A percentile compares a stretch with the other conserved stretches of the same genome.
Evolutionary conservation across 352 stramenopile genomes (phyloP).

Genomic region (Phytophthora chlamydospora): DNA sequence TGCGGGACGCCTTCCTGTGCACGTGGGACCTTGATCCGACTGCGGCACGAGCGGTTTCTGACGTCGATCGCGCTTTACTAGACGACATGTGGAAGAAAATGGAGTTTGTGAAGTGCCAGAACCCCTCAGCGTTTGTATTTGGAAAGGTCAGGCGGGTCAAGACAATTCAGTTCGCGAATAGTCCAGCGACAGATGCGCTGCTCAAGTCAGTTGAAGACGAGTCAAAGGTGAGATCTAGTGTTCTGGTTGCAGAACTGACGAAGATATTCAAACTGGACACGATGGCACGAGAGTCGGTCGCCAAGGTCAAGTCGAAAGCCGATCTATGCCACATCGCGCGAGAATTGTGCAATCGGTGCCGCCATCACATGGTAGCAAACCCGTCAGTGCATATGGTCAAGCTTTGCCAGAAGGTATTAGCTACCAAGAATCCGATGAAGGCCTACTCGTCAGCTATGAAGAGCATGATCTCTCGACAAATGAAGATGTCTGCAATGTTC

Average conservation of each 20-base stretch:
- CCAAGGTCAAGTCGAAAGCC: conserved; percentile 60
- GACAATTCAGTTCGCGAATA: conserved; percentile 71
- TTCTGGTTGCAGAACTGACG: conserved; percentile 66
- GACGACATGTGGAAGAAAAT: conserved; percentile 89
- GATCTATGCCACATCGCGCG: conserved; percentile 79
- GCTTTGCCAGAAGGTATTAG: conserved; percentile 75
- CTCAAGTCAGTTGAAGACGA: conserved; percentile 66
- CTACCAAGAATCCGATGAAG: conserved; percentile 78
- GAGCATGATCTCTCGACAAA: conserved; percentile 85
- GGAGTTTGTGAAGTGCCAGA: conserved; percentile 70
- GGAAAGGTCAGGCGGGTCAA: conserved; percentile 71
- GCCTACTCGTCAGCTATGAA: conserved; percentile 87
- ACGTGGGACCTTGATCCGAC: conserved; percentile 84
- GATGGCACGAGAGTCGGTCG: conserved; percentile 74
- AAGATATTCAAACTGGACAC: conserved; percentile 82
- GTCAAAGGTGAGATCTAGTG: conserved; percentile 54
- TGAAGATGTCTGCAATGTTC: conserved; percentile 79
- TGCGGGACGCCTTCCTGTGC: conserved; percentile 83
- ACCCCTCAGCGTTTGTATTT: conserved; percentile 74
- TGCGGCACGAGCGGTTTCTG: conserved; percentile 68
- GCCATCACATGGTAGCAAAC: conserved; percentile 84
- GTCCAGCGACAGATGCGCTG: conserved; percentile 62
- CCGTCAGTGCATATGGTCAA: conserved; percentile 85
- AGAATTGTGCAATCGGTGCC: conserved; percentile 78
- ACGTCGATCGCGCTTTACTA: conserved; percentile 74